phyloP scores from a whole-genome alignment of 2,329 filamentous ascomycete species.

The Claviceps sp. region DNA sequence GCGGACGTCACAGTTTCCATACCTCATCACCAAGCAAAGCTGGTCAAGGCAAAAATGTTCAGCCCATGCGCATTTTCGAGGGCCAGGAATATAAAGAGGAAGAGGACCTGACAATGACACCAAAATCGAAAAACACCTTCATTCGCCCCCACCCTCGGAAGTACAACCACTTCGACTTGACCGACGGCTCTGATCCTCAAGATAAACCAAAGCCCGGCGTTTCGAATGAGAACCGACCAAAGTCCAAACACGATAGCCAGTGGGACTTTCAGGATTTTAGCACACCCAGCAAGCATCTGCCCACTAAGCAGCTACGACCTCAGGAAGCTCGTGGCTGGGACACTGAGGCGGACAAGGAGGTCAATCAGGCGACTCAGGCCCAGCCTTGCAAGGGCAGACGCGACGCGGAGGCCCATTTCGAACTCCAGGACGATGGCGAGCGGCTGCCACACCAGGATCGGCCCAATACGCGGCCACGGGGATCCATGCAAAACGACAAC shows the following conservation, averaged over 20 bases:
- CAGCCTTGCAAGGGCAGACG: conserved; percentile 56
- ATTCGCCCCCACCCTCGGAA: conserved; percentile 62
- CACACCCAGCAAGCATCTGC: conserved; percentile 62
- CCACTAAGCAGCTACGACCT: conserved; percentile 43
- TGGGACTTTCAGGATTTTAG: conserved; percentile 85
- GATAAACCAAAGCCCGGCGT: conserved; percentile 31
- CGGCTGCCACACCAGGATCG: conserved; percentile 36
- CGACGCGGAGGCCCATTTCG: conserved; percentile 72
- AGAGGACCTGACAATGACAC: conserved; percentile 24
- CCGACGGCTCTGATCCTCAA: conserved; percentile 44
- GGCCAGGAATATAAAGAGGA: conserved; percentile 31
- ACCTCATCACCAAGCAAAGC: conserved; percentile 35
- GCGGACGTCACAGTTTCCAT: conserved; percentile 30
- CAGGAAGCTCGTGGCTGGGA: conserved; percentile 72
- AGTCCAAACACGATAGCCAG: conserved; percentile 54
- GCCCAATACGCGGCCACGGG: conserved; percentile 32
- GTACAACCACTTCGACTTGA: conserved; percentile 77
- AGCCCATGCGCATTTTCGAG: conserved; percentile 50
- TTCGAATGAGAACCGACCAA: conserved; percentile 27
- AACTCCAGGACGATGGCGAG: conserved; percentile 63
- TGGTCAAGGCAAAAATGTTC: conserved; percentile 48
- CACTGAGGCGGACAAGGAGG: conserved; percentile 42
- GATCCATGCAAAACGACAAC: conserved; percentile 51
- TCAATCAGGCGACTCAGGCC: conserved; percentile 40
- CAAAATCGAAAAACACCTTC: conserved; percentile 28